Evolutionary conservation across 106 monocot species (phyloP), one percentile per base, ranked within the genome.

Genomic region (Acorus gramineus): DNA sequence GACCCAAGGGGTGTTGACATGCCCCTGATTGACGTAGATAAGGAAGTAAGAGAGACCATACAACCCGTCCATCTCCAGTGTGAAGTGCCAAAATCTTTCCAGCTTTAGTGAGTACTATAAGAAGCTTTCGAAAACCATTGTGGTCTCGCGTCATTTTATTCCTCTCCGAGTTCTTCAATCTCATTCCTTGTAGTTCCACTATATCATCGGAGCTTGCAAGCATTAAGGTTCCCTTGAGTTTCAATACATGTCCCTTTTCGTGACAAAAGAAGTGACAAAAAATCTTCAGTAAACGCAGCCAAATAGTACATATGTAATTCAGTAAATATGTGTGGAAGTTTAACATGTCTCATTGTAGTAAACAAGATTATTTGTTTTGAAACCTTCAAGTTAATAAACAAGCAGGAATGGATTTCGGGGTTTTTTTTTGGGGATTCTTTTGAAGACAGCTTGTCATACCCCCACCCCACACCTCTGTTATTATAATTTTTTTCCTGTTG

Each of bases 81-180:
- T 99, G 98, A 13, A 99, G 74, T 8, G 98, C 98, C 6, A 76
- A 86, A 56, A 99, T 52, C 56, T 99, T 99, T 61, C 98, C 98
- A 71, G 89, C 74, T 77, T 64, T 83, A 49, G 92, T 92, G 49
- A 99, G 74, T 47, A 89, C 92, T 52, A 99, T 71, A 53, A 99
- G 77, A 6, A 99, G 79, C 71, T 92, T 99, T 52, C 98, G 67
- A 59, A 99, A 99, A 52, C 98, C 98, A 81, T 99, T 99, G 70
- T 86, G 98, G 67, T 99, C 98, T 49, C 98, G 67, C 47, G 85
- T 86, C 98, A 99, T 92, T 73, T 99, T 99, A 59, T 73, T 86
- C 80, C 84, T 99, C 66, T 85, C 84, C 44, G 85, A 81, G 61
- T 65, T 86, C 76, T 75, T 99, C 53, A 89, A 73, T 72, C 91